Evolutionary conservation across 225 moss, liverwort and hornwort species (phyloP).

Genomic region (Marchantia polymorpha): DNA sequence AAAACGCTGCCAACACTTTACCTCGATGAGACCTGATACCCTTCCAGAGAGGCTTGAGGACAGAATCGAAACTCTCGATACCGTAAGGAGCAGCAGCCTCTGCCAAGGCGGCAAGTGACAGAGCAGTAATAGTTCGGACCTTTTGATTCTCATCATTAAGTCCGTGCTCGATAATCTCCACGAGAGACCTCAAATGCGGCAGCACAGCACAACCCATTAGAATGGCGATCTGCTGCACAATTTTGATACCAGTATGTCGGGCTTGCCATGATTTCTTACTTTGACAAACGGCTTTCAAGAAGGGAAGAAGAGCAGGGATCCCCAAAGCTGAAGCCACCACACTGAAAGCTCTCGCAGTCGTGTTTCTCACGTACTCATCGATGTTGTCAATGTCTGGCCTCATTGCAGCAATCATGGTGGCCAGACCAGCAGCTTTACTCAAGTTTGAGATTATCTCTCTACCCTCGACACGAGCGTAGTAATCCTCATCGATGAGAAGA

Average conservation of each 20-base stretch:
- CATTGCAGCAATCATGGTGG: conserved; percentile 99
- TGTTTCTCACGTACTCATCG: conserved; percentile 96
- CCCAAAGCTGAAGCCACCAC: conserved; percentile 98
- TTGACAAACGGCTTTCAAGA: conserved; percentile 97
- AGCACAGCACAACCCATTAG: conserved; percentile 99
- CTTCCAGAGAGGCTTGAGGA: conserved; percentile 97
- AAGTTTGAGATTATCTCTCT: conserved; percentile 95
- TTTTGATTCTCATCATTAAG: conserved; percentile 98
- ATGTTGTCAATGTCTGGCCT: conserved; percentile 99
- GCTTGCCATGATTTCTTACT: conserved; percentile 99
- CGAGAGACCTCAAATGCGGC: conserved; percentile 93
- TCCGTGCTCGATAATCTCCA: conserved; percentile 99
- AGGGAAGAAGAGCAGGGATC: conserved; percentile 91
- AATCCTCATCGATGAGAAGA: conserved; percentile 95
- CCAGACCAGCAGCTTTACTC: conserved; percentile 98
- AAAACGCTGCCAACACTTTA: conserved; percentile 92
- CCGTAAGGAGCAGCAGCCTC: conserved; percentile 99
- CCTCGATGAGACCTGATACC: conserved; percentile 97
- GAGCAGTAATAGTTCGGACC: conserved; percentile 93
- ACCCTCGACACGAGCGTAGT: conserved; percentile 97
- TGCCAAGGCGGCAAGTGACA: conserved; percentile 92
- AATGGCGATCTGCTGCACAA: conserved; percentile 99
- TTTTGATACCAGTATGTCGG: conserved; percentile 96
- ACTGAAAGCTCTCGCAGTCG: conserved; percentile 97
- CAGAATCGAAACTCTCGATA: conserved; percentile 98